These are phyloP conservation scores for Andalucia godoyi DNA, from an alignment of 78 protist species.

Conservation along the genomic window DNA sequence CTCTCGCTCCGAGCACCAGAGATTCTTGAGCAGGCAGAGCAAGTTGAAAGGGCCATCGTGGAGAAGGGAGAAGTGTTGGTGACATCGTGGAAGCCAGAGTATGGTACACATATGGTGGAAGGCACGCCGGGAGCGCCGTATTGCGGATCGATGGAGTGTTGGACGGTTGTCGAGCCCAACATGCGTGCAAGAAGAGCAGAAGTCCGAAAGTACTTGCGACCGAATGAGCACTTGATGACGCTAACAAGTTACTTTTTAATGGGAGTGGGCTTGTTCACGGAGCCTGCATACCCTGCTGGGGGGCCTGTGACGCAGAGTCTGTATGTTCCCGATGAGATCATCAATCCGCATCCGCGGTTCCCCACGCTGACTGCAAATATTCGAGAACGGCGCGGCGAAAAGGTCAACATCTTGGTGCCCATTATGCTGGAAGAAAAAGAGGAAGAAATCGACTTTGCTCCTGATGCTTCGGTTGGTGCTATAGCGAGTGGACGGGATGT, in stretches of 20 bases:
- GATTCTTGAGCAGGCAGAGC: constrained; percentile 14
- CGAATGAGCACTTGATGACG: constrained; percentile 20
- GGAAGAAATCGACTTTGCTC: not conserved
- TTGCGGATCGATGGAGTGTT: not conserved
- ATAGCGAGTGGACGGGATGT: not conserved
- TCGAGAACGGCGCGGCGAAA: constrained; percentile 62
- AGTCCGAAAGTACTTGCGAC: constrained; percentile 1
- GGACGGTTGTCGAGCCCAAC: constrained; percentile 12
- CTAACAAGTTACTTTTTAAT: constrained; percentile 33
- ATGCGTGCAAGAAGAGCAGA: not conserved
- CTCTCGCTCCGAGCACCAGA: constrained; percentile 39
- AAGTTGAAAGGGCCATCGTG: constrained; percentile 16
- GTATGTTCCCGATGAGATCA: constrained; percentile 68
- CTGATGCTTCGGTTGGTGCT: not conserved
- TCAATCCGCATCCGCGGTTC: constrained; percentile 65
- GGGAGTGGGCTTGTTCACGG: constrained; percentile 38
- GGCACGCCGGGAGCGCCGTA: constrained; percentile 82
- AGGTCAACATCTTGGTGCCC: constrained; percentile 77
- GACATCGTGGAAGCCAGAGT: constrained; percentile 81
- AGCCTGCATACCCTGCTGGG: constrained; percentile 8
- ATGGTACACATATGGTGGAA: constrained; percentile 80
- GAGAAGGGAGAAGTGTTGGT: not conserved
- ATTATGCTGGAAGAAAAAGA: constrained; percentile 50
- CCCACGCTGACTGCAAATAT: constrained; percentile 76
- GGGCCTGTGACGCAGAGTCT: constrained; percentile 53